These are phyloP conservation scores for Monosporascus sp. DNA, from an alignment of 2,329 filamentous ascomycete species.

Conservation along the genomic window DNA sequence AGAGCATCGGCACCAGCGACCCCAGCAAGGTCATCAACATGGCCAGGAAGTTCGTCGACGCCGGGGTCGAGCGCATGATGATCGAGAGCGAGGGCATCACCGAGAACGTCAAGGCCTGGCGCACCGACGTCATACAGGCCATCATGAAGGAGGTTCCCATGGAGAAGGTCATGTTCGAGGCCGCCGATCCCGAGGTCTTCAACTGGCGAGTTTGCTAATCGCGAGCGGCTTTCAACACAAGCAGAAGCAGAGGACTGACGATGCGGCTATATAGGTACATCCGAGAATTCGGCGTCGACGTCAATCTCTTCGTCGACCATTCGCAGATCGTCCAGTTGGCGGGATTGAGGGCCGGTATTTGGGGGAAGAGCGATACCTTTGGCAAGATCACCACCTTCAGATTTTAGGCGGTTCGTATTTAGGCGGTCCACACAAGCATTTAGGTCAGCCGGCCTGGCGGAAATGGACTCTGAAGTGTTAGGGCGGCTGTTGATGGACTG, in stretches of 20 bases:
- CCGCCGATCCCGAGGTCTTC: constrained; percentile 49
- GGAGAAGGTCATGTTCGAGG: constrained; percentile 54
- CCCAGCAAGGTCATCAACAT: constrained; percentile 43
- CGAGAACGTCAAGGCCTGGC: constrained; percentile 49
- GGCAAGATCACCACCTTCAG: constrained; percentile 41
- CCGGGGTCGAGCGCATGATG: constrained; percentile 51
- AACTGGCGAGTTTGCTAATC: constrained; percentile 41
- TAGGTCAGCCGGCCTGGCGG: too few species aligned
- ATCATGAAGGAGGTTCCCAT: constrained; percentile 45
- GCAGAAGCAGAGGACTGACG: neutral
- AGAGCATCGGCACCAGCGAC: constrained; percentile 43
- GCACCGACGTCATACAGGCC: constrained; percentile 48
- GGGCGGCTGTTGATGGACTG: too few species aligned
- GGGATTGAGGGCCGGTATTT: constrained; percentile 46
- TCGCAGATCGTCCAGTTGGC: constrained; percentile 52
- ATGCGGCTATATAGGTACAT: constrained; percentile 24
- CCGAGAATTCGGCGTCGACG: constrained; percentile 50
- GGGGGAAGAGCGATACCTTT: constrained; percentile 51
- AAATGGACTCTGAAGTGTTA: too few species aligned
- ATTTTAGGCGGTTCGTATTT: neutral
- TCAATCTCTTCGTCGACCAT: constrained; percentile 53
- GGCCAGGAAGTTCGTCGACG: constrained; percentile 43
- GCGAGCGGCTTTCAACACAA: neutral
- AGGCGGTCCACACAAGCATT: too few species aligned
- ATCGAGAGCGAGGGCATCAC: constrained; percentile 56